These are phyloP conservation scores for Colletotrichum phormii DNA, from an alignment of 2,329 filamentous ascomycete genomes.

Conservation along the genomic window DNA sequence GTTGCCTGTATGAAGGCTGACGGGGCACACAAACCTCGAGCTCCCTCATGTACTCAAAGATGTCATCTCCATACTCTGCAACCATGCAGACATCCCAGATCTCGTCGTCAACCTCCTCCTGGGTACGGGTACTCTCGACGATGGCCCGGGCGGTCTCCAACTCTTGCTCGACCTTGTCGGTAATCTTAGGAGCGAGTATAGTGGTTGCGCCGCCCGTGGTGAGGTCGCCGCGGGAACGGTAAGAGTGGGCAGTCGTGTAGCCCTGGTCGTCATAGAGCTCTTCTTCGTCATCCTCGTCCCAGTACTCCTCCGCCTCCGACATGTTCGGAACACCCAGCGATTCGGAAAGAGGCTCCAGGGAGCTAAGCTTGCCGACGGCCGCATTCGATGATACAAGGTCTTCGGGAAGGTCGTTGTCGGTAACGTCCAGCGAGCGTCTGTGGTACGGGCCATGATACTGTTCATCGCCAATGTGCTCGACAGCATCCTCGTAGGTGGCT, in stretches of 20 bases:
- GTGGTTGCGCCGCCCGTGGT: conserved; percentile 64
- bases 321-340: conserved; percentile 25
- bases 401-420: conserved; percentile 14
- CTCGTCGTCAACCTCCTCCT: conserved; percentile 88
- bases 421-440: conserved; percentile 21
- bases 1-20: neutral
- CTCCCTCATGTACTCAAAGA: conserved; percentile 90
- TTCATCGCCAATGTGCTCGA: conserved; percentile 52
- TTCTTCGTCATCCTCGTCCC: conserved; percentile 81
- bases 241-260: conserved; percentile 81
- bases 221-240: conserved; percentile 76
- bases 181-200: conserved; percentile 79
- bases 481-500: conserved; percentile 57
- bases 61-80: conserved; percentile 94
- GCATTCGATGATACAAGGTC: conserved; percentile 9
- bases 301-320: conserved; percentile 73
- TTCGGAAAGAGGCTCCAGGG: conserved; percentile 23
- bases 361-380: neutral
- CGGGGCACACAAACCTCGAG: conserved; percentile 75
- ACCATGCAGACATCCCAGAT: conserved; percentile 97
- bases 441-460: conserved; percentile 28
- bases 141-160: conserved; percentile 73
- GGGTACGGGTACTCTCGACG: conserved; percentile 73
- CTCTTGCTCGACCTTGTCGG: conserved; percentile 76
- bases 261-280: conserved; percentile 72